Base-by-base conservation (phyloP, 2,329 filamentous ascomycete species). In the Colletotrichum graminicola region DNA sequence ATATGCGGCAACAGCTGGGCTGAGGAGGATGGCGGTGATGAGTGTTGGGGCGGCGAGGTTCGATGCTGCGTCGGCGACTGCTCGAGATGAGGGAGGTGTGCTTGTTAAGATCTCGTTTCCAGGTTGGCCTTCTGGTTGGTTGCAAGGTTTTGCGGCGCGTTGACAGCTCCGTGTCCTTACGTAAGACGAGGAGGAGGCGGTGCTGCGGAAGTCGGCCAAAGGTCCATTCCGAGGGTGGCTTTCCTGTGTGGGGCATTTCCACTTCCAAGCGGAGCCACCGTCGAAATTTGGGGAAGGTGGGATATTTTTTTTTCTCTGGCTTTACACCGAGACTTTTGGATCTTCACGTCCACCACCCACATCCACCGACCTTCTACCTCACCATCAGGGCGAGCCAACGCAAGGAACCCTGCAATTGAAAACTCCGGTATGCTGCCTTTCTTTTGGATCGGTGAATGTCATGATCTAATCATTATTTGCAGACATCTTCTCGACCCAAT, bases 381-480 rank as follows among this genome's bases (percentile, higher is more conserved):
- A 66, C 62, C 39, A 63, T 80, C 82, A 87, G 86, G 86, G 86
- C 86, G 86, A 88, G 86, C 86, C 84, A 87, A 85, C 85, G 86
- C 86, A 88, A 88, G 86, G 86, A 88, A 88, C 86, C 86, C 86
- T 88, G 86, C 74, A 70, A 59, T 55, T 59, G 32, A 72, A 67
- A 67, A 41, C 10, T 49, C 45, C 54, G 55, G 66, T 71, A 66
- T 7, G 66, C 29, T 29, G 2, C 16, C 18, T 21, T 12, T 34
- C 14, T 39, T 10, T 0, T 1, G 10, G 1, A 36, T 36, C 34
- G 34, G 1, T 11, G 3, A 32, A 4, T 55, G n/a, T 6, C 29
- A 34, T 49, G 5, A 39, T 14, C 66, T 70, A 32, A 72, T n/a
- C n/a, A 23, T 36, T 18, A 26, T 14, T 34, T 16, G 3, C 49